Evolutionary conservation across 306 rosid species (phyloP), one percentile per base, ranked within the genome.

Genomic region (Lathyrus oleraceus): DNA sequence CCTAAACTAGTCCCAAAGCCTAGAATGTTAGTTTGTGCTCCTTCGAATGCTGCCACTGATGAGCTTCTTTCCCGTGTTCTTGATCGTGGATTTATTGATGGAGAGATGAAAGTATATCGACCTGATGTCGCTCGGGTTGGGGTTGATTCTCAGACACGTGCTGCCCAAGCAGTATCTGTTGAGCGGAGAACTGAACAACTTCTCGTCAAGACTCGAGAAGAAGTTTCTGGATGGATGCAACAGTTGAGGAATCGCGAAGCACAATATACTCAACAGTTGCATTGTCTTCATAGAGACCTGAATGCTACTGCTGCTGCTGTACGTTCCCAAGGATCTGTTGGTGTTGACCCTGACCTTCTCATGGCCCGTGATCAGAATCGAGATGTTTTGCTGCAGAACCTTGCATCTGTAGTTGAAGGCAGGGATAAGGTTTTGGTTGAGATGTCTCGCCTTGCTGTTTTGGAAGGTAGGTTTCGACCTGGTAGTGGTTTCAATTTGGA

Each of bases 91-190:
- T 94, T 94, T 79, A 94, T 90, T 75, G 98, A 94, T 71, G 98
- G 98, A 20, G 98, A 94, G 86, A 94, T 94, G 98, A 94, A 94
- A 80, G 92, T 94, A 56, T 94, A 94, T 81, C 87, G 97, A 30
- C 98, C 98, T 69, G 98, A 94, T 85, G 98, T 94, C 7, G 98
- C 98, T 11, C 89, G 98, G 30, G 98, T 94, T 65, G 98, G 98
- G 64, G 97, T 94, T 78, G 98, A 94, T 81, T 84, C 98, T 57
- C 98, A 94, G 85, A 94, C 98, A 15, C 97, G 97, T 47, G 98
- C 98, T 80, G 98, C 98, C 58, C 98, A 94, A 79, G 97, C 98
- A 39, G 98, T 94, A 69, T 94, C 98, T 65, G 98, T 94, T 15
- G 98, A 94, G 78, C 96, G 97, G 59, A 88, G 99, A 82, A 94